Evolutionary conservation across 345 rosid species (phyloP).

Genomic region (Kernera saxatilis): DNA sequence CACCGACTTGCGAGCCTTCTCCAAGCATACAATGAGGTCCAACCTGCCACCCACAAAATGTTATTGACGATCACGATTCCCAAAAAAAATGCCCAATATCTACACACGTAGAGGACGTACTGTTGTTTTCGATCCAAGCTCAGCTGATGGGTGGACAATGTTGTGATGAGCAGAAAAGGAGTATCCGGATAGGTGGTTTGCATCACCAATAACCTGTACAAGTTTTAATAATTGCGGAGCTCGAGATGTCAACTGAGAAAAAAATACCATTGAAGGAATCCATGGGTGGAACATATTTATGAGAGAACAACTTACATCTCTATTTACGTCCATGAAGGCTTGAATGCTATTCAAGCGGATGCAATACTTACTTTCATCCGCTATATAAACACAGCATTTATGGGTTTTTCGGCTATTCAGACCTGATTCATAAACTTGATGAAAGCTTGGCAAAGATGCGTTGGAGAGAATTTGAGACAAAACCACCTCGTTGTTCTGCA

Average conservation of each 20-base stretch:
- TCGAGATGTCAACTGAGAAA: neutral
- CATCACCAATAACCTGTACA: conserved; percentile 74
- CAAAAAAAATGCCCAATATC: neutral
- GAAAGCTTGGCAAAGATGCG: conserved; percentile 71
- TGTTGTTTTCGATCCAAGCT: conserved; percentile 86
- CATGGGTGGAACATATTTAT: neutral
- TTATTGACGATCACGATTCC: neutral
- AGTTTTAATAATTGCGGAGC: neutral
- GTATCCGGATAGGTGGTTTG: conserved; percentile 76
- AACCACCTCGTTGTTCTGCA: conserved; percentile 46
- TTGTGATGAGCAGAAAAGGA: conserved; percentile 75
- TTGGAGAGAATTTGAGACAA: conserved; percentile 65
- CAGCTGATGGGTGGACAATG: conserved; percentile 70
- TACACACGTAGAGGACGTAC: conserved; percentile 34
- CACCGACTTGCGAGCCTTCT: conserved; percentile 95
- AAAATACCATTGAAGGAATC: neutral
- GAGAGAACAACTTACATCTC: conserved; percentile 62
- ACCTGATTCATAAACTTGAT: conserved; percentile 44
- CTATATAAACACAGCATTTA: conserved; percentile 90
- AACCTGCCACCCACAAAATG: conserved; percentile 43
- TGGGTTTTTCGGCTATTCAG: conserved; percentile 51
- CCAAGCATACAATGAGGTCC: conserved; percentile 93
- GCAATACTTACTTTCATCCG: conserved; percentile 69
- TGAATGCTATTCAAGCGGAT: conserved; percentile 80
- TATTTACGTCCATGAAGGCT: conserved; percentile 83